Evolutionary conservation across 305 asterid species (phyloP).

Genomic region (Fraxinus dipetala): DNA sequence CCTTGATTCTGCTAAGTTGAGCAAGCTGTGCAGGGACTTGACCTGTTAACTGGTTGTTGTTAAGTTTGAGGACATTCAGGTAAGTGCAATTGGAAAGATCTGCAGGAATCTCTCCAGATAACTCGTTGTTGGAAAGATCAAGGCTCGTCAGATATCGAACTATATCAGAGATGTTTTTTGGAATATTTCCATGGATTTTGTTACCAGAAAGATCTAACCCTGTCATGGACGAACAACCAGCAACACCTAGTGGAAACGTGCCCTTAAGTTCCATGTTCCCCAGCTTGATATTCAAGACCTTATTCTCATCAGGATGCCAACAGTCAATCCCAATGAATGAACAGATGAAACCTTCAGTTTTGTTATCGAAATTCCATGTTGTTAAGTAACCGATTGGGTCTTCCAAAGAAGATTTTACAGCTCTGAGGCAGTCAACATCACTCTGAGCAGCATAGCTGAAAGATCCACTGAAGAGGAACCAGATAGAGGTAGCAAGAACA

Average conservation of each 20-base stretch:
- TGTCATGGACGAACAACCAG: slow-evolving; percentile 48
- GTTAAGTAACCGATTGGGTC: slow-evolving; percentile 49
- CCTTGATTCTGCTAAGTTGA: slow-evolving; percentile 45
- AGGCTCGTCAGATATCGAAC: slow-evolving; percentile 34
- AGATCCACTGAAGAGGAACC: slow-evolving; percentile 25
- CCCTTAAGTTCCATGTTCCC: slow-evolving; percentile 64
- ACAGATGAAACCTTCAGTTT: slow-evolving; percentile 52
- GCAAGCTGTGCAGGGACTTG: slow-evolving; percentile 55
- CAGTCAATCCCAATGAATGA: slow-evolving; percentile 56
- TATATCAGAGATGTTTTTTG: slow-evolving; percentile 42
- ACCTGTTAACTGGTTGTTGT: slow-evolving; percentile 58
- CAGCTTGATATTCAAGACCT: slow-evolving; percentile 48
- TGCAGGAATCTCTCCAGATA: slow-evolving; percentile 59
- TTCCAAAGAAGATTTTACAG: slow-evolving; percentile 36
- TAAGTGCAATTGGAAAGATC: slow-evolving; percentile 46
- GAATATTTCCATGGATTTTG: slow-evolving; percentile 48
- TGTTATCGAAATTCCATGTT: slow-evolving; percentile 54
- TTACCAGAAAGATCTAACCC: slow-evolving; percentile 69
- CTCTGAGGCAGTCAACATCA: slow-evolving; percentile 56
- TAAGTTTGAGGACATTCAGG: slow-evolving; percentile 50
- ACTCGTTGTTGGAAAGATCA: slow-evolving; percentile 64
- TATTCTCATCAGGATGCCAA: slow-evolving; percentile 42
- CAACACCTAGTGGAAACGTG: slow-evolving; percentile 56
- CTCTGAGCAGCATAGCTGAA: slow-evolving; percentile 32
- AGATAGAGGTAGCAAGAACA: slow-evolving; percentile 24